Percentiles rank a stretch among this genome's conserved stretches.
phyloP scores from a whole-genome alignment of 768 basidiomycete genomes.

The Termitomyces sp. region DNA sequence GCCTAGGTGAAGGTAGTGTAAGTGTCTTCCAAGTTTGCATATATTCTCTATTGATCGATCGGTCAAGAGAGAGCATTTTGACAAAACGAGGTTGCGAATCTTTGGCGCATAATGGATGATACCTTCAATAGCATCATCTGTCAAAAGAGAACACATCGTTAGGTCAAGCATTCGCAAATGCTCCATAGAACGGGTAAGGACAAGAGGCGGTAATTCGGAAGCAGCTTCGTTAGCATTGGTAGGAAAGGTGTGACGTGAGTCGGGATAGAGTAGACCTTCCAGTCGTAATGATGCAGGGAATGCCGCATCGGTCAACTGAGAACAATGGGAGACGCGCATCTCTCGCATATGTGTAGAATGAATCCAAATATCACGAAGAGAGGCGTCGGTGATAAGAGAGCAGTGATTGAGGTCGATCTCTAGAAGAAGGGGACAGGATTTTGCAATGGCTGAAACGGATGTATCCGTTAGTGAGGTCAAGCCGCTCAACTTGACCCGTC shows the following conservation, averaged over 20 bases:
- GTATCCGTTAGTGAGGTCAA: constrained; percentile 73
- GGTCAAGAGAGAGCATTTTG: constrained; percentile 78
- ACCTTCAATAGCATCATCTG: constrained; percentile 81
- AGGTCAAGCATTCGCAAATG: constrained; percentile 92
- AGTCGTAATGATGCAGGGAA: constrained; percentile 71
- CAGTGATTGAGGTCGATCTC: constrained; percentile 94
- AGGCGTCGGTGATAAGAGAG: constrained; percentile 68
- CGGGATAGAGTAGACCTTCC: constrained; percentile 29
- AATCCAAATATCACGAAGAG: constrained; percentile 82
- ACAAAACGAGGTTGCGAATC: constrained; percentile 82
- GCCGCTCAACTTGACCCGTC: constrained; percentile 86
- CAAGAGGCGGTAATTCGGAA: constrained; percentile 62
- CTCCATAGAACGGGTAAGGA: constrained; percentile 64
- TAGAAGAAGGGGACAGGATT: constrained; percentile 79
- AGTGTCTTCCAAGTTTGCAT: constrained; percentile 81
- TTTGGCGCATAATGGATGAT: constrained; percentile 78
- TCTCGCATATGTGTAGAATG: constrained; percentile 85
- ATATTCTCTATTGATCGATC: constrained; percentile 83
- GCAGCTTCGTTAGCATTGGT: constrained; percentile 26
- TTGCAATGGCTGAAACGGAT: constrained; percentile 73
- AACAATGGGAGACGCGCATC: constrained; percentile 80
- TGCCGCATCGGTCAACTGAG: constrained; percentile 74
- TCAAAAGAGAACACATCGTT: constrained; percentile 77
- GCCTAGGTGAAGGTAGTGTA: constrained; percentile 94
- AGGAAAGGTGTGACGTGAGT: constrained; percentile 43